Base-by-base conservation (phyloP, 768 basidiomycete species). In the Podaxis mareebaensis region DNA sequence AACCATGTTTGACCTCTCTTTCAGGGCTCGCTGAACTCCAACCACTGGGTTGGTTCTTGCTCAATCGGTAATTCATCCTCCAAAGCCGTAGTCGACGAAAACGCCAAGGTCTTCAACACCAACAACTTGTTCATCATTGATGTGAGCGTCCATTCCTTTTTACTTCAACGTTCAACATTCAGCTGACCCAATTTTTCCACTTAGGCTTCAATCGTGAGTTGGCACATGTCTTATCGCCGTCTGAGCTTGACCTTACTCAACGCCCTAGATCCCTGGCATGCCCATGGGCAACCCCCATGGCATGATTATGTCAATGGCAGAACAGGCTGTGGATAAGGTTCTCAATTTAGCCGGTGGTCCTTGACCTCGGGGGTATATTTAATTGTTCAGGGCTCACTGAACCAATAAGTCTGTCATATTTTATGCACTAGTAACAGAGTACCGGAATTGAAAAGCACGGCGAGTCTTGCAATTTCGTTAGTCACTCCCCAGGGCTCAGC, bases 31-130 rank as follows among this genome's bases (percentile, higher is more conserved):
- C 73, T 87, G 74, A 77, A 83, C 73, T 86, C 85, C 5, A 89
- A 89, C 67, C 87, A 89, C 71, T 88, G 86, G 86, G 83, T 86
- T 17, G 86, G 85, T 30, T 48, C 54, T 10, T 57, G 53, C 15
- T 24, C 54, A 6, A 62, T n/a, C 17, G 42, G 44, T 8, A 46
- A n/a, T 17, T 46, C 44, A 46, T n/a, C 44, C 17, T 46, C 44
- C 44, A 46, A 17, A 7, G 44, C 44, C 15, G 87, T 89, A 24
- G 85, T 89, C 20, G 86, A 88, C 64, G 71, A 78, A 64, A 86
- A 87, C 68, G 74, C 79, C 15, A 84, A 85, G 69, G 88, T 88
- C 3, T 74, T 75, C 53, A 73, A 75, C 61, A 82, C 81, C 3
- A 77, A 78, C 66, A 82, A 79, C 65, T 71, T 87, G 64, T 86